Evolutionary conservation across 495 filamentous ascomycete genomes (phyloP), one percentile per base, ranked within the genome.

Genomic region (Talaromyces stipitatus): DNA sequence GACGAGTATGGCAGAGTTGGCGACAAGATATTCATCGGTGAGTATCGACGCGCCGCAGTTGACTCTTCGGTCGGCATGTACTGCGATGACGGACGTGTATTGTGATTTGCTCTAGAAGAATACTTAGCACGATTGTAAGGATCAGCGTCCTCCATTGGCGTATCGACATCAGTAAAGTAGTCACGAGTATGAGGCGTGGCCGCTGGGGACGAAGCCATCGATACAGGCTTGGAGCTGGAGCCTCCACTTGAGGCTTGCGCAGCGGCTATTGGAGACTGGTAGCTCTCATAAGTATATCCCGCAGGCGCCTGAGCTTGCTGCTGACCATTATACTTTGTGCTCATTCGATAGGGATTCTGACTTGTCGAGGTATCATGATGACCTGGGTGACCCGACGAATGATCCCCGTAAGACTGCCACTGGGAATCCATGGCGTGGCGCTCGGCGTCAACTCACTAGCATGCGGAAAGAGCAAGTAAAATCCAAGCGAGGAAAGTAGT

Each of bases 81-180:
- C 62, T 85, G 83, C 51, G 81, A 79, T 16, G 83, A 86, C 6
- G 80, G 71, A 29, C 82, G 74, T 66, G 82, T 83, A 50, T 85
- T 77, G 62, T 86, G 84, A 56, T 81, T 83, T 43, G 86, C 80
- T 73, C 88, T 81, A 47, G 89, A 68, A 26, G 78, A 82, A 66
- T 95, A 94, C 69, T 92, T 92, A 60, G 85, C 80, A 65, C 82
- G 78, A 69, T 86, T 86, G 75, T 91, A 95, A 38, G 86, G 83
- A 68, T 95, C 90, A 33, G 88, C 89, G 67, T 96, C 92, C 68
- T 94, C 89, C 91, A 97, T 97, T 43, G 85, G 79, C 57, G 94
- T 85, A 76, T 97, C 91, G 58, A 83, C 82, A 69, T 91, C 92
- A 53, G 76, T 73, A 63, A 74, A 70, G 72, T 79, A 80, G 76